Evolutionary conservation across 2,329 filamentous ascomycete genomes (phyloP).

Genomic region (Ceratocystis harringtonii): DNA sequence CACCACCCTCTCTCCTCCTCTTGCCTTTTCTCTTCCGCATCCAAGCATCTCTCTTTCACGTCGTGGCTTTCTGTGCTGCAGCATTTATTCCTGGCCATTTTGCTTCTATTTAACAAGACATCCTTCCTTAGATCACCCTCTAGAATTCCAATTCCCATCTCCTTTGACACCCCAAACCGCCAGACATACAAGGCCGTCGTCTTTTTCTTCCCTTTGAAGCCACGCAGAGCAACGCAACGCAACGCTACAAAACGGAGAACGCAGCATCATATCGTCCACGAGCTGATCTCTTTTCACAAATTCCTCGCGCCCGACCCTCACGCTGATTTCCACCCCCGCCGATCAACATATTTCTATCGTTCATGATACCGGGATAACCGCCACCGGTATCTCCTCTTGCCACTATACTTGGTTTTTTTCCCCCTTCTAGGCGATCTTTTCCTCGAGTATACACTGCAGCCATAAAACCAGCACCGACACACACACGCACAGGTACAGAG

Average conservation of each 20-base stretch:
- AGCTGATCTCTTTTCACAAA: background rate
- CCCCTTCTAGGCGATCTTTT: background rate
- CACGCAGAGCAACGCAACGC: background rate
- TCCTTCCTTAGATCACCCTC: background rate
- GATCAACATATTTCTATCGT: background rate
- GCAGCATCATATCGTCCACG: background rate
- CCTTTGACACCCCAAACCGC: background rate
- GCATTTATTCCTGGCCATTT: background rate
- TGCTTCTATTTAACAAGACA: background rate
- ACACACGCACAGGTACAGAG: background rate
- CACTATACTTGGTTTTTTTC: too few relatives aligned
- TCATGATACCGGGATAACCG: too few relatives aligned
- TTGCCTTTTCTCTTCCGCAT: background rate
- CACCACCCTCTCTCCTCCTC: background rate
- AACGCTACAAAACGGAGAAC: background rate
- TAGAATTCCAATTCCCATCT: background rate
- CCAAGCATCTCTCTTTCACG: background rate
- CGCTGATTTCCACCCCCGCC: background rate
- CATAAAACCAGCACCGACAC: background rate
- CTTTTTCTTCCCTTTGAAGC: background rate
- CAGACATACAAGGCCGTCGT: background rate
- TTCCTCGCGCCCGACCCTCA: background rate
- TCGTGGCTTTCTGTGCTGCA: background rate
- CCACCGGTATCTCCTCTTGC: too few relatives aligned
- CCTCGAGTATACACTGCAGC: background rate